A percentile compares a stretch with the other conserved stretches of the same genome.
Conservation (phyloP, 192 early-diverging fungal species). For the Spizellomyces punctatus region DNA sequence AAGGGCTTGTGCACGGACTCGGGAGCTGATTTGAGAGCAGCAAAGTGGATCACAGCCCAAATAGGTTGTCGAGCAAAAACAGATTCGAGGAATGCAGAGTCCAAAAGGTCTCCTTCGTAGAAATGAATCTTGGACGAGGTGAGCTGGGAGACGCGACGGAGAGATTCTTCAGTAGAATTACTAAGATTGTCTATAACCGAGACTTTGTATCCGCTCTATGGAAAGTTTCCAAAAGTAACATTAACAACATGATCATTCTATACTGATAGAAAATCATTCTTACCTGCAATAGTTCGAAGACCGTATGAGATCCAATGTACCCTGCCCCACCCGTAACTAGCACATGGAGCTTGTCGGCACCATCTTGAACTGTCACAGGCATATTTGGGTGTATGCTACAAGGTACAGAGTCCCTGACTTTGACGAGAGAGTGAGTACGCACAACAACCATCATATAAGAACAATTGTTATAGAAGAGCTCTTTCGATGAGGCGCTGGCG, state of each 20-base stretch:
- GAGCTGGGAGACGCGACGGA: conserved; percentile 69
- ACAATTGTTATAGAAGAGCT: no score
- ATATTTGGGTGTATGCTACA: not conserved
- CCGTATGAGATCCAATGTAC: conserved; percentile 90
- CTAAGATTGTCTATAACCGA: conserved; percentile 84
- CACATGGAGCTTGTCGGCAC: conserved; percentile 9
- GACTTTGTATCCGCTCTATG: conserved; percentile 64
- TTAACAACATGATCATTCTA: not conserved
- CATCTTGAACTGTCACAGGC: not conserved
- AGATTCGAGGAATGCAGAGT: conserved; percentile 53
- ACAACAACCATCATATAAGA: no score
- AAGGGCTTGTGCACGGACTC: conserved; percentile 77
- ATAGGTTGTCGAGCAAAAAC: conserved; percentile 67
- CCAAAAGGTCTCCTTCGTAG: conserved; percentile 68
- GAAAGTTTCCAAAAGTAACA: not conserved
- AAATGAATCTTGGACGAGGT: conserved; percentile 64
- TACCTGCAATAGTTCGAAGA: conserved; percentile 67
- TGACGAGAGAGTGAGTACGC: no score
- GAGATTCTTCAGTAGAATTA: conserved; percentile 63
- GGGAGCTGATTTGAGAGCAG: conserved; percentile 70
- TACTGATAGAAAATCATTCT: not conserved
- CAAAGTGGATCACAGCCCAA: conserved; percentile 46
- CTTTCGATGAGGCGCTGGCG: no score
- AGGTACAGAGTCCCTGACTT: no score
- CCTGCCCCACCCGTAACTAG: conserved; percentile 61